A percentile compares a stretch with the other conserved stretches of the same genome.
These are phyloP conservation scores for Penicillium sp. DNA, from an alignment of 2,329 filamentous ascomycete species.

Conservation along the genomic window DNA sequence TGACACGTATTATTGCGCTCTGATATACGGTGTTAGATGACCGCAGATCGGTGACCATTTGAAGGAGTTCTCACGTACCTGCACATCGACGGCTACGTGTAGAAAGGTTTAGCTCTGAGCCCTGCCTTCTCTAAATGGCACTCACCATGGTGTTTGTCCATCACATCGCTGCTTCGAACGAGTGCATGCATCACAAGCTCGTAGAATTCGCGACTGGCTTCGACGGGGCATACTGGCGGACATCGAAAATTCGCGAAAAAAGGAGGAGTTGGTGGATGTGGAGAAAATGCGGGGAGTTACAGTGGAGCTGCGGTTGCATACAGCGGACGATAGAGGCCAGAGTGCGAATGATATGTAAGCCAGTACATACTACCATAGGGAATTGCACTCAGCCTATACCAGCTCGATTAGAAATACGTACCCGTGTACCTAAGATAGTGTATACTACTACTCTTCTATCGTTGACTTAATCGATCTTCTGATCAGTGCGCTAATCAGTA, in stretches of 20 bases:
- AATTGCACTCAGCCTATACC: no score
- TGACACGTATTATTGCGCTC: constrained; percentile 25
- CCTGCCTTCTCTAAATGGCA: background rate
- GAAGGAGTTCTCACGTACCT: constrained; percentile 14
- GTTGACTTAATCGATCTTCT: no score
- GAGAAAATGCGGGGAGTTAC: constrained; percentile 13
- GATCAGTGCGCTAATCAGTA: no score
- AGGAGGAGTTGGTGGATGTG: constrained; percentile 6
- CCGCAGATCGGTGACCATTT: background rate
- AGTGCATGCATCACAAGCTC: constrained; percentile 47
- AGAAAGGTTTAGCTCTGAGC: constrained; percentile 7
- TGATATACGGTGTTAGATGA: constrained; percentile 1
- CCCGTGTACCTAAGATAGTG: no score
- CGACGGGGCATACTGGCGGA: constrained; percentile 4
- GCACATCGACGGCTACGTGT: constrained; percentile 23
- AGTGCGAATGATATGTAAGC: no score
- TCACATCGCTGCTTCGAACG: constrained; percentile 50
- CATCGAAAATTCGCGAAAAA: background rate
- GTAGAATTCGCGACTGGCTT: constrained; percentile 23
- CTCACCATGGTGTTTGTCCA: constrained; percentile 48
- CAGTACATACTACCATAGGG: no score
- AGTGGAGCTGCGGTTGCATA: constrained; percentile 12
- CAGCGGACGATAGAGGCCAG: no score
- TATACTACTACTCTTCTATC: no score
- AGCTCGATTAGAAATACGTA: no score